Conservation (phyloP, 139 green algal species). For the Micromonas pusilla region DNA sequence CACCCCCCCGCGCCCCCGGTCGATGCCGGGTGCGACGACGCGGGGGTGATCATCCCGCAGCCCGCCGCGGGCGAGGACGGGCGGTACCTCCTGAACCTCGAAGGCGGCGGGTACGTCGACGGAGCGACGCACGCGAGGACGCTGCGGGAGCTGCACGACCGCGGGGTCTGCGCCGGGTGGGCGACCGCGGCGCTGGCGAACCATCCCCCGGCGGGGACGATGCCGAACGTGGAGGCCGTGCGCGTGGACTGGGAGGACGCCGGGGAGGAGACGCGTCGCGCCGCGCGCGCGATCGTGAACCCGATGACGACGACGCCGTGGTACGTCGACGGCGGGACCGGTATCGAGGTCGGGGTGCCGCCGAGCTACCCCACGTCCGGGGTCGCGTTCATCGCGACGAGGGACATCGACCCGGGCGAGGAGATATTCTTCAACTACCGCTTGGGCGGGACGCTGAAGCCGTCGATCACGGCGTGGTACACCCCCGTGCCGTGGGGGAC, state of each 20-base stretch:
- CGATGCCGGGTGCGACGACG: background rate
- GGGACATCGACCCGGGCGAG: background rate
- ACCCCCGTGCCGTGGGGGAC: background rate
- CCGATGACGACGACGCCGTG: background rate
- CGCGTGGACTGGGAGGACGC: background rate
- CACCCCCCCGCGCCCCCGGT: background rate
- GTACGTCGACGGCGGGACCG: background rate
- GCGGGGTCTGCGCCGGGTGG: background rate
- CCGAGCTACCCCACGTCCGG: background rate
- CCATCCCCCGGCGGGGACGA: background rate
- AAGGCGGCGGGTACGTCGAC: background rate
- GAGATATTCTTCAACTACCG: background rate
- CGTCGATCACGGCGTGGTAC: background rate
- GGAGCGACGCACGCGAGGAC: background rate
- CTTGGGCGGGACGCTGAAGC: background rate
- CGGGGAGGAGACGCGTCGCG: background rate
- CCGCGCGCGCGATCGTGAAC: background rate
- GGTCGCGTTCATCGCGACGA: background rate
- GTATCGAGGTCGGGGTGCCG: background rate
- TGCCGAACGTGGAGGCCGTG: background rate
- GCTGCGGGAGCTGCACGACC: background rate
- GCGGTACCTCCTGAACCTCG: background rate
- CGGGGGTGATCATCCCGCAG: background rate
- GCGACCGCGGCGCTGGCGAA: background rate
- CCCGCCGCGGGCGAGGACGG: background rate